A percentile compares a stretch with the other conserved stretches of the same genome.
phyloP scores from a whole-genome alignment of 2,329 filamentous ascomycete species.

The Diaporthe batatas region DNA sequence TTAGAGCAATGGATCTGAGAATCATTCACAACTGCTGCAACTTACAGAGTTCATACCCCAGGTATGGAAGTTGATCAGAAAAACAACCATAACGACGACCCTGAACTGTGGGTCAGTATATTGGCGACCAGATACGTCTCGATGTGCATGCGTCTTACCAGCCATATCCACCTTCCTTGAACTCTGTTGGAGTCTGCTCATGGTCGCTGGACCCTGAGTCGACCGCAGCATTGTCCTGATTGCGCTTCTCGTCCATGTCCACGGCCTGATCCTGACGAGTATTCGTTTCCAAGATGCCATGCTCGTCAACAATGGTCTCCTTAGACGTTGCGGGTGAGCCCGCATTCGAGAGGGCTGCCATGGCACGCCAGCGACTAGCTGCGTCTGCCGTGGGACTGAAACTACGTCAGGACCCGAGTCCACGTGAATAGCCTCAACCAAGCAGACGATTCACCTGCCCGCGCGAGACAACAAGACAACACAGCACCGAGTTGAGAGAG shows the following conservation, averaged over 20 bases:
- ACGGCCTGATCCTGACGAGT: conserved; percentile 11
- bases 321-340: conserved; percentile 5
- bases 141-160: conserved; percentile 56
- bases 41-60: conserved; percentile 79
- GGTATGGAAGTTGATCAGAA: conserved; percentile 76
- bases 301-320: neutral
- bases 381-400: neutral
- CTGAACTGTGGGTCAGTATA: conserved; percentile 45
- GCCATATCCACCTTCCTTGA: conserved; percentile 71
- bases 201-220: conserved; percentile 46
- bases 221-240: conserved; percentile 28
- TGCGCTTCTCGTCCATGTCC: conserved; percentile 21
- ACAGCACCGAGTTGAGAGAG: neutral
- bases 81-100: conserved; percentile 67
- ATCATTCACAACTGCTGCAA: neutral
- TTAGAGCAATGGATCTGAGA: conserved; percentile 20
- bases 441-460: neutral
- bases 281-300: conserved; percentile 14
- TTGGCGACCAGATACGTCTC: conserved; percentile 18
- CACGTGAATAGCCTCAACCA: neutral
- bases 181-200: conserved; percentile 48
- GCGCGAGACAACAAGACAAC: neutral
- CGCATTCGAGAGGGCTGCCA: neutral
- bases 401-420: conserved; percentile 12
- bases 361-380: conserved; percentile 6